Evolutionary conservation across 1,284 basidiomycete species (phyloP), one percentile per base, ranked within the genome.

Genomic region (Apiotrichum gamsii): DNA sequence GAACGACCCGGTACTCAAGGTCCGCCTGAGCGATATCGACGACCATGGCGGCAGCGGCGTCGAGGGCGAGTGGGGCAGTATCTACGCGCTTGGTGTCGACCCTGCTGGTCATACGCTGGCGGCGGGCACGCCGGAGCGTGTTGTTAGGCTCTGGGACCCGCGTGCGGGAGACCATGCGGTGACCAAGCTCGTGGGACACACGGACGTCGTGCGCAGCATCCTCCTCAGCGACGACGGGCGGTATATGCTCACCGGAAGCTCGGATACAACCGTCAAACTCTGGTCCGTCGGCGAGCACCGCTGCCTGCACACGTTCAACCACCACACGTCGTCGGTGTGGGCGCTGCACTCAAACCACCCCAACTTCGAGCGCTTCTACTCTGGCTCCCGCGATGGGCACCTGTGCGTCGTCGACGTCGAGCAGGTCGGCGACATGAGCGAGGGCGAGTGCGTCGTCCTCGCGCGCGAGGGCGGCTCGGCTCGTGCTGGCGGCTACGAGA

Each of bases 281-380:
- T 97, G 94, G 94, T 96, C 91, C 0, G 75, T 97, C 11, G 84
- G 87, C 18, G 78, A 79, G 10, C 93, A 96, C 67, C 79, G 87
- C 11, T 95, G 90, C 65, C 73, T 98, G 13, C 90, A 98, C 63
- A 98, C 94, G 1, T 98, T 97, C 73, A 87, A 87, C 1, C 87
- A 97, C 66, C 95, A 98, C 68, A 83, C 86, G 14, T 90, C 91
- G 49, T 91, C 90, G 15, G 90, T 98, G 28, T 97, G 95, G 94
- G 85, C 90, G 0, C 77, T 99, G 2, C 82, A 81, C 65, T 94
- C 90, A 3, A 78, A 81, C 0, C 90, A 97, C 67, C 87, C 90
- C 0, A 82, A 84, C 13, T 78, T 99, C 41, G 87, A 94, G 65
- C 77, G 83, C 1, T 99, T 99, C 75, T 96, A 95, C 73, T 96